Percentiles rank a stretch among this genome's conserved stretches.
Evolutionary conservation across 2,329 filamentous ascomycete species (phyloP).

Genomic region (Bipolaris sorokiniana): DNA sequence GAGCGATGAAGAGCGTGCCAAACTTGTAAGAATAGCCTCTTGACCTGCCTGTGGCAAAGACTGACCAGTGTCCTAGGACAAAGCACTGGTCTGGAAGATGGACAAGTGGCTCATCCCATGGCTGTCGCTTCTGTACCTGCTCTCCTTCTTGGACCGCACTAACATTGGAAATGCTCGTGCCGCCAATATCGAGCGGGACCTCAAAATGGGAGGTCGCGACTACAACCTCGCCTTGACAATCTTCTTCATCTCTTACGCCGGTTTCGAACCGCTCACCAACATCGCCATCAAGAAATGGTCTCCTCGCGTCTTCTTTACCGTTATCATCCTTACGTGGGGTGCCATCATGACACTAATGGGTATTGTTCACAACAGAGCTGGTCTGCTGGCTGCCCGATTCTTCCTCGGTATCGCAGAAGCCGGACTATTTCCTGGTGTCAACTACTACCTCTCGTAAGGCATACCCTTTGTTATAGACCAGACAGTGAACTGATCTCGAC

Average conservation of each 20-base stretch:
- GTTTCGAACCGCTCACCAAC: constrained; percentile 62
- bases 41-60: not conserved
- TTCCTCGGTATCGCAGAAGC: constrained; percentile 50
- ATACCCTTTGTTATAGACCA: not conserved
- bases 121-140: constrained; percentile 52
- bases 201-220: constrained; percentile 59
- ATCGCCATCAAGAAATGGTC: constrained; percentile 67
- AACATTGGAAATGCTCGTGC: constrained; percentile 56
- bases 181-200: constrained; percentile 37
- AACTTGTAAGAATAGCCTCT: constrained; percentile 30
- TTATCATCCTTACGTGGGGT: constrained; percentile 59
- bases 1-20: constrained; percentile 42
- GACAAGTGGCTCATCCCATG: constrained; percentile 51
- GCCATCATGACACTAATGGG: constrained; percentile 59
- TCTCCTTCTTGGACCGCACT: constrained; percentile 49
- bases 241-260: constrained; percentile 65
- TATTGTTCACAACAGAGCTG: constrained; percentile 49
- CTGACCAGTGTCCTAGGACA: constrained; percentile 39
- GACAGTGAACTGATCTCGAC: constrained; percentile 5
- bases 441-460: constrained; percentile 63
- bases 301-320: constrained; percentile 51
- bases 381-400: constrained; percentile 45
- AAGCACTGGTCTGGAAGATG: constrained; percentile 51
- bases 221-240: constrained; percentile 70
- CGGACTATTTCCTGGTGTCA: constrained; percentile 48